Base-by-base conservation (phyloP, 2,329 filamentous ascomycete species). In the Penicillium crustosum region DNA sequence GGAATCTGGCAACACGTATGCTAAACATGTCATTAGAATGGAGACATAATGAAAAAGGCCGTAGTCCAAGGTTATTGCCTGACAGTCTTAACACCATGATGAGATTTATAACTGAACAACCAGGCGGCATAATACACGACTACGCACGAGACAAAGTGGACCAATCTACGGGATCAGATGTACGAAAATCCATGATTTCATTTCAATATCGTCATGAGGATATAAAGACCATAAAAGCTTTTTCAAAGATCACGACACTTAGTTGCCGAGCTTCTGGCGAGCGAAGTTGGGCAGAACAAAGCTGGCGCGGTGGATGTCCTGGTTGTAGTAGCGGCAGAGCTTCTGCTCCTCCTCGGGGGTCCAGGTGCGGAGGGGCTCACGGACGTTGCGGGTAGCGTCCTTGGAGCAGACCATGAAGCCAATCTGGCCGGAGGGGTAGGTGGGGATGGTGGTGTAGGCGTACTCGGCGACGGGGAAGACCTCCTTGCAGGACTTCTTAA, bases 371-470 rank as follows among this genome's bases (percentile, higher is more conserved):
- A 97, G 74, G 53, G 94, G 94, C 79, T 88, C 90, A 78, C 85
- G 91, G 75, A 97, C 85, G 79, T 99, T 85, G 77, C 88, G 86
- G 74, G 79, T 86, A 75, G 87, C 82, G 75, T 97, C 93, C 87
- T 99, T 97, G 88, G 85, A 90, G 88, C 94, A 97, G 75, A 99
- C 91, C 93, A 99, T 97, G 88, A 99, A 99, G 75, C 94, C 94
- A 73, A 99, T 99, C 83, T 99, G 94, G 75, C 94, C 94, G 57
- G 91, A 96, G 66, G 94, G 94, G 84, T 99, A 99, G 75, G 94
- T 99, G 59, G 94, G 94, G 78, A 99, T 99, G 71, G 93, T 97
- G 73, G 79, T 97, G 86, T 97, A 99, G 70, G 90, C 94, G 82
- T 97, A 99, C 82, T 99, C 94, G 77, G 90, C 94, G 63, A 91